Percentiles rank a stretch among this genome's conserved stretches.
Conservation (phyloP, 768 basidiomycete species). For the Calocybe indica region DNA sequence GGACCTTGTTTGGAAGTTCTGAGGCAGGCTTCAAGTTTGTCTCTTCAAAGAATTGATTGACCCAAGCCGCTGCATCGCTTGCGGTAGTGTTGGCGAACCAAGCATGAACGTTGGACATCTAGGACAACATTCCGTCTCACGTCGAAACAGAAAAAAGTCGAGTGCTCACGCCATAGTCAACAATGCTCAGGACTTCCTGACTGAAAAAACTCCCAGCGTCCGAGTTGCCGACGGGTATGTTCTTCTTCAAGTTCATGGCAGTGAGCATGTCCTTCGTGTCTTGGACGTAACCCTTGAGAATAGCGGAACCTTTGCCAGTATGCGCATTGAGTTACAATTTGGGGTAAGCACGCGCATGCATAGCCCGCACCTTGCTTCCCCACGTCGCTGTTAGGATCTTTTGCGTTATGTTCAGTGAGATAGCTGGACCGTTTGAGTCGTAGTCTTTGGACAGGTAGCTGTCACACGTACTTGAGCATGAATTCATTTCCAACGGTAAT, state of each 20-base stretch:
- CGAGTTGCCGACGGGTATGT: constrained; percentile 68
- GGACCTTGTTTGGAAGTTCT: constrained; percentile 51
- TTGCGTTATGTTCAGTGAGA: constrained; percentile 38
- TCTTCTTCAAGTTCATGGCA: constrained; percentile 52
- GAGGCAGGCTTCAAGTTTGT: constrained; percentile 59
- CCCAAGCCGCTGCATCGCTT: constrained; percentile 77
- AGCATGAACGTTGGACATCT: constrained; percentile 91
- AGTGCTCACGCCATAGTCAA: constrained; percentile 64
- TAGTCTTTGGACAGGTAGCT: not conserved
- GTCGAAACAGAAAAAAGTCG: not conserved
- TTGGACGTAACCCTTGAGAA: constrained; percentile 58
- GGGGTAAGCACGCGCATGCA: not conserved
- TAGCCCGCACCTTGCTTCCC: constrained; percentile 34
- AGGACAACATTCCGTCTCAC: not conserved
- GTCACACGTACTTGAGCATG: constrained; percentile 56
- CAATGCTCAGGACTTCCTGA: constrained; percentile 47
- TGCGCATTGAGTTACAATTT: not conserved
- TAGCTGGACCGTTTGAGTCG: constrained; percentile 38
- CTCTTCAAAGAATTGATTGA: constrained; percentile 66
- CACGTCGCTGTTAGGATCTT: constrained; percentile 51
- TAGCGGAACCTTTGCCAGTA: constrained; percentile 39
- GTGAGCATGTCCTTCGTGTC: constrained; percentile 54
- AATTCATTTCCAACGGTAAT: constrained; percentile 92
- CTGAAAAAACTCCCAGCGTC: constrained; percentile 89
- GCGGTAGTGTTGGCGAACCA: constrained; percentile 85